Conservation (phyloP, 176 grass and related monocot species). For the Tillandsia fasciculata region DNA sequence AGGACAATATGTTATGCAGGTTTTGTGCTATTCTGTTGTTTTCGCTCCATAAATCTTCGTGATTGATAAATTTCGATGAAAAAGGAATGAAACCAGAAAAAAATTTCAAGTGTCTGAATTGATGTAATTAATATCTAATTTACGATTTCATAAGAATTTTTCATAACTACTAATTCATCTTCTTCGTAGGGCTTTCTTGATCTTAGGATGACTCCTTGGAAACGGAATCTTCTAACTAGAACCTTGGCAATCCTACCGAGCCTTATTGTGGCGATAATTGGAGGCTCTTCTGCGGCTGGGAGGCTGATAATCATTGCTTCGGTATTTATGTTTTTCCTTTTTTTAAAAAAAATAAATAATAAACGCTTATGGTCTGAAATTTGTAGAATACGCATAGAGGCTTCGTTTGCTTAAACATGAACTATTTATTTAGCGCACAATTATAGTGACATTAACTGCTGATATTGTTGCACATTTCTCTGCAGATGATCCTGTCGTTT, state of each 20-base stretch:
- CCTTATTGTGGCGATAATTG: conserved; percentile 74
- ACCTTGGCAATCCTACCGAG: conserved; percentile 93
- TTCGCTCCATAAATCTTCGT: no score
- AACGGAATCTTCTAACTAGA: conserved; percentile 80
- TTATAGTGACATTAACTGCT: not conserved
- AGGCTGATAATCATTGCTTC: conserved; percentile 96
- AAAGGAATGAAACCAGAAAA: no score
- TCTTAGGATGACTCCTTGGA: conserved; percentile 86
- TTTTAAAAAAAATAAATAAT: no score
- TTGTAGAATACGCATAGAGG: not conserved
- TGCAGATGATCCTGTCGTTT: conserved; percentile 98
- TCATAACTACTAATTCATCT: not conserved
- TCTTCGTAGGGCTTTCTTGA: conserved; percentile 73
- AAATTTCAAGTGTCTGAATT: no score
- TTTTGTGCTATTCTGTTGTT: conserved; percentile 12
- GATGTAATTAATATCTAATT: no score
- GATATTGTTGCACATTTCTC: conserved; percentile 2
- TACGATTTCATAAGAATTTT: not conserved
- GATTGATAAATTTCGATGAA: no score
- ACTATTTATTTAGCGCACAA: not conserved
- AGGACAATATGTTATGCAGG: conserved; percentile 99
- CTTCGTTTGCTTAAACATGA: no score
- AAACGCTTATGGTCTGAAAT: not conserved
- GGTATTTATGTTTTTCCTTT: conserved; percentile 31
- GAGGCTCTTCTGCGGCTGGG: conserved; percentile 89